phyloP scores from a whole-genome alignment of 805 yeast genomes.

The Ogataea salicorniae region DNA sequence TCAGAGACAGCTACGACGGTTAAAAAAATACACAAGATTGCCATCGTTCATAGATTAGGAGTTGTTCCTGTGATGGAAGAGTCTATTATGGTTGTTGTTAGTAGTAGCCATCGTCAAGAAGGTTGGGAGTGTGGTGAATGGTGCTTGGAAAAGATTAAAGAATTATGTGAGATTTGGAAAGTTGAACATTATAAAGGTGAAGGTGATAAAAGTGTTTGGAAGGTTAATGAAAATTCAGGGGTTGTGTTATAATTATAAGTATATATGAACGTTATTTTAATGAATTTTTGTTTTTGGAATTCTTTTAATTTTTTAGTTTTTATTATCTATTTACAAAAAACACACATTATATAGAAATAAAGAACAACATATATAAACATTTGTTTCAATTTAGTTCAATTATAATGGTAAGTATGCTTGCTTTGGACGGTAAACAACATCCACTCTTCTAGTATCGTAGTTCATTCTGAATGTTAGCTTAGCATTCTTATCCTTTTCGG shows the following conservation, averaged over 20 bases:
- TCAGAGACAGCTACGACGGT: not conserved
- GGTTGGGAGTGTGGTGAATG: slow-evolving; percentile 44
- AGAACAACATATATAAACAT: not conserved
- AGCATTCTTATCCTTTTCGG: slow-evolving; percentile 41
- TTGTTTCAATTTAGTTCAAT: not conserved
- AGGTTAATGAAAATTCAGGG: slow-evolving; percentile 33
- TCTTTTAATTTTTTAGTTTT: too few relatives aligned
- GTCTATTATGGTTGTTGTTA: slow-evolving; percentile 39
- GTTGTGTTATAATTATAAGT: slow-evolving; percentile 9
- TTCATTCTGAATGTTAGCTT: slow-evolving; percentile 56
- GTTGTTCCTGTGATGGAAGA: slow-evolving; percentile 43
- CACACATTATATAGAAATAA: too few relatives aligned
- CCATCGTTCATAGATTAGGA: slow-evolving; percentile 42
- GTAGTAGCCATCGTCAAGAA: slow-evolving; percentile 41
- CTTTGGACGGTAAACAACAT: slow-evolving; percentile 49
- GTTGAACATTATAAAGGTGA: slow-evolving; percentile 37
- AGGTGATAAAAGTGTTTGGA: slow-evolving; percentile 41
- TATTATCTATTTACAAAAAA: too few relatives aligned
- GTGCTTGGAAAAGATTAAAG: slow-evolving; percentile 41
- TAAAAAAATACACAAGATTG: slow-evolving; percentile 31
- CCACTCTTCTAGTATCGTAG: slow-evolving; percentile 46
- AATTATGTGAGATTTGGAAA: slow-evolving; percentile 47
- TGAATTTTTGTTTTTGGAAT: too few relatives aligned
- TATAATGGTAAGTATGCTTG: slow-evolving; percentile 35
- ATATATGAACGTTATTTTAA: not conserved